Percentiles rank a stretch among this genome's conserved stretches.
Evolutionary conservation across 768 basidiomycete genomes (phyloP).

Genomic region (Trichaptum fuscoviolaceum): DNA sequence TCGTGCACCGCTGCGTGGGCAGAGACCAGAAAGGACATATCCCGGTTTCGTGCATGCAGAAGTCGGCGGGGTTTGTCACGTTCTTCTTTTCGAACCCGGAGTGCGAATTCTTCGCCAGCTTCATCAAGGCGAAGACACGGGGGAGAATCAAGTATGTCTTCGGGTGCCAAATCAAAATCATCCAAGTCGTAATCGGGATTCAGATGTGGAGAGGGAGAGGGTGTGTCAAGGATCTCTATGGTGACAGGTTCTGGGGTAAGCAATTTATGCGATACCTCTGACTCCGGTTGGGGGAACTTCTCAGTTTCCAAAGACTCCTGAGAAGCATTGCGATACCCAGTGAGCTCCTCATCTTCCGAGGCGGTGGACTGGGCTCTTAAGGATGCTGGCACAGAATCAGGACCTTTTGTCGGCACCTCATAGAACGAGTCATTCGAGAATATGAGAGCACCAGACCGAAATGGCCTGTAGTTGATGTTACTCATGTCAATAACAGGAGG

Average conservation of each 20-base stretch:
- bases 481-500: neutral
- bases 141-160: neutral
- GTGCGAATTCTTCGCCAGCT: neutral
- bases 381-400: neutral
- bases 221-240: neutral
- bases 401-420: neutral
- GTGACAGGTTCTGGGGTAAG: neutral
- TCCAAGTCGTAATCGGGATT: neutral
- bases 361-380: neutral
- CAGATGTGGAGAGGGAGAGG: neutral
- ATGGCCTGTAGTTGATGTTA: neutral
- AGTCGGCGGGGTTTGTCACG: conserved; percentile 1
- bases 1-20: neutral
- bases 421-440: neutral
- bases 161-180: neutral
- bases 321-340: neutral
- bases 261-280: neutral
- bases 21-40: neutral
- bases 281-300: neutral
- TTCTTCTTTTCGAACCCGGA: neutral
- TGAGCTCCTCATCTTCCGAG: neutral
- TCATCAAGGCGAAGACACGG: neutral
- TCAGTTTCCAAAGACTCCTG: neutral
- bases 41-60: neutral
- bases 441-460: neutral